Conservation (phyloP, 495 filamentous ascomycete species). For the Hypomontagnella submonticulosa region DNA sequence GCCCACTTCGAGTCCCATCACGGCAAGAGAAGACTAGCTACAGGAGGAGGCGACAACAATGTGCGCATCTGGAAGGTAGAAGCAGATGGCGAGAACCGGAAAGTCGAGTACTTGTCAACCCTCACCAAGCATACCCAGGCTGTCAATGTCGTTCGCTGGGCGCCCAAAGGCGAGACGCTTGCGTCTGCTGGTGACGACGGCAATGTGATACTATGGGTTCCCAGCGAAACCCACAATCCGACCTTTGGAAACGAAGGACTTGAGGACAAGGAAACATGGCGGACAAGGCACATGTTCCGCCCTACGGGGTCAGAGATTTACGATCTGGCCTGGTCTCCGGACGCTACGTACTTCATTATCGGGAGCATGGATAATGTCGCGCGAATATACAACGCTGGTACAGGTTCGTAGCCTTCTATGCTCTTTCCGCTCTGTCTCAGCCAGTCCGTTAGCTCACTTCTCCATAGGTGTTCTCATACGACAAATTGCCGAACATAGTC, state of each 20-base stretch:
- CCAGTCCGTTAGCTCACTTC: constrained; percentile 12
- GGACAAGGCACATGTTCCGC: constrained; percentile 96
- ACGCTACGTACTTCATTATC: constrained; percentile 95
- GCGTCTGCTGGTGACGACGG: constrained; percentile 97
- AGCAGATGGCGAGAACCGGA: constrained; percentile 83
- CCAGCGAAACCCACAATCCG: constrained; percentile 72
- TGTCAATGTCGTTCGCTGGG: constrained; percentile 97
- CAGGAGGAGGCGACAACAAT: constrained; percentile 96
- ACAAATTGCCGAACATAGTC: constrained; percentile 98
- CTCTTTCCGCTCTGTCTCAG: background rate
- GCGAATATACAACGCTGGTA: constrained; percentile 94
- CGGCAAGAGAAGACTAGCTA: constrained; percentile 92
- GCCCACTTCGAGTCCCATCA: constrained; percentile 89
- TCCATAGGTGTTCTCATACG: constrained; percentile 83
- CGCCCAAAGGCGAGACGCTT: constrained; percentile 91
- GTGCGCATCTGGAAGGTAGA: constrained; percentile 96
- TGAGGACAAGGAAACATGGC: constrained; percentile 97
- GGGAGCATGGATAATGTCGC: constrained; percentile 99
- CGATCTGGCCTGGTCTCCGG: constrained; percentile 97
- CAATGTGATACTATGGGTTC: constrained; percentile 95
- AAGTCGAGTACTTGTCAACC: constrained; percentile 89
- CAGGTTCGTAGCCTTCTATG: constrained; percentile 68
- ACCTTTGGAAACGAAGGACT: constrained; percentile 82
- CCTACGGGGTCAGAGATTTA: constrained; percentile 95
- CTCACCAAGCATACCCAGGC: constrained; percentile 94